Evolutionary conservation across 2,329 filamentous ascomycete genomes (phyloP), one percentile per base, ranked within the genome.

Genomic region (Cladophialophora exuberans): DNA sequence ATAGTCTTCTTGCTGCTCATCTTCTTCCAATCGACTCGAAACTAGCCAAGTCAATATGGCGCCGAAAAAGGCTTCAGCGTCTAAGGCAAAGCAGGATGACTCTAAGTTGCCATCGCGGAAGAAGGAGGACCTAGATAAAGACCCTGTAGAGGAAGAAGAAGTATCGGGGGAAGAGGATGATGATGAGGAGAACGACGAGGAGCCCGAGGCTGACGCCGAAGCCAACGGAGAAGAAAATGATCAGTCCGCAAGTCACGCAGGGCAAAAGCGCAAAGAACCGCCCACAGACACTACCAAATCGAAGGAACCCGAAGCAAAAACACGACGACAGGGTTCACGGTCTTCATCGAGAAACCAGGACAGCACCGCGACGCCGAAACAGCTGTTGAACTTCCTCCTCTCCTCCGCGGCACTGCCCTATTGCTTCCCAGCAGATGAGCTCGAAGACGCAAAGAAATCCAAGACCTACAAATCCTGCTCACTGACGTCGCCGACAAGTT

Each of bases 401-500:
- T 65, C 61, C 5, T 35, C 57, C 17, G 48, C 56, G 13, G 49
- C 64, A 2, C 31, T 65, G 10, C 44, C 48, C 2, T 56, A 63
- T 39, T 65, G 64, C 50, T 64, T 60, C 10, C 64, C 64, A 1
- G 56, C 55, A 13, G 64, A 66, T 20, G 64, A 65, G 41, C 57
- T 54, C 15, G 56, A 60, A 38, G 60, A 63, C 11, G 35, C 59
- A 2, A 42, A 50, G 28, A 51, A 57, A 11, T 38, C 41, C n/a
- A 54, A 49, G 10, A 46, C 55, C 26, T 49, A 52, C 15, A 62
- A 62, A n/a, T 59, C 57, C 26, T 66, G 65, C 46, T 59, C 58
- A 4, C 51, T 55, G 9, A 61, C 60, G 2, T 57, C 60, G 13
- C 55, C 62, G 6, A 52, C 57, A 6, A 43, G 33, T 6, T 62